Evolutionary conservation across 2,329 filamentous ascomycete genomes (phyloP).

Genomic region (Trichoderma atrobrunneum): DNA sequence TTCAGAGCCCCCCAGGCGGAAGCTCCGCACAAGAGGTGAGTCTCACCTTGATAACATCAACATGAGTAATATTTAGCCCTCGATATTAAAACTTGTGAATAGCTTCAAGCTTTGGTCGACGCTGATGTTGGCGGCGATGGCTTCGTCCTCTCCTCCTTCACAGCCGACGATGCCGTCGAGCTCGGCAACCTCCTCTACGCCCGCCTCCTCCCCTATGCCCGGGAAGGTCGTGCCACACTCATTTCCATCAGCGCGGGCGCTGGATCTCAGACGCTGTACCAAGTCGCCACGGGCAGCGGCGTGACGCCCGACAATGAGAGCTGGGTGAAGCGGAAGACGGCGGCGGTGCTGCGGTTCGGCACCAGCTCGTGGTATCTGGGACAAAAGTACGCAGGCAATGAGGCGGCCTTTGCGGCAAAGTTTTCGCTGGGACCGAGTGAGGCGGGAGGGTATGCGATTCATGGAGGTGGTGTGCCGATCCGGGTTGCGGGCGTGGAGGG

Average conservation of each 20-base stretch:
- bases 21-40: slow-evolving; percentile 18
- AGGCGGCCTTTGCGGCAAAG: slow-evolving; percentile 62
- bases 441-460: slow-evolving; percentile 66
- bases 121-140: slow-evolving; percentile 39
- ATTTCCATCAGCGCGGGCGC: slow-evolving; percentile 64
- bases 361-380: slow-evolving; percentile 68
- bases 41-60: not conserved
- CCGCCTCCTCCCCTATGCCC: slow-evolving; percentile 52
- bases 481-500: slow-evolving; percentile 72
- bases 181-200: slow-evolving; percentile 63
- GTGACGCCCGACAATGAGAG: slow-evolving; percentile 68
- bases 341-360: slow-evolving; percentile 69
- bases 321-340: slow-evolving; percentile 69
- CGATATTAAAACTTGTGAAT: not conserved
- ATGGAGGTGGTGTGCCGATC: slow-evolving; percentile 74
- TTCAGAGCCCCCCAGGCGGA: slow-evolving; percentile 18
- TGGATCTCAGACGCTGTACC: slow-evolving; percentile 63
- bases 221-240: slow-evolving; percentile 44
- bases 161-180: slow-evolving; percentile 60
- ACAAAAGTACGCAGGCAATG: slow-evolving; percentile 63
- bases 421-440: slow-evolving; percentile 58
- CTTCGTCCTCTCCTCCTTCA: slow-evolving; percentile 54
- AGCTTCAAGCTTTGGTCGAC: slow-evolving; percentile 29
- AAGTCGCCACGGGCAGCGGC: slow-evolving; percentile 64
- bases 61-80: rapidly evolving